Evolutionary conservation across 78 protist species (phyloP).

Genomic region (slime mould (Dictyostelium discoideum)): dicty_2.7 NC_007090.3:4693501-4694000

Average conservation of each 20-base stretch:
- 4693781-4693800: slow-evolving; percentile 71
- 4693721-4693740: slow-evolving; percentile 29
- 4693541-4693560: slow-evolving; percentile 82
- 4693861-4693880: slow-evolving; percentile 72
- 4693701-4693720: slow-evolving; percentile 25
- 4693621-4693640: slow-evolving; percentile 61
- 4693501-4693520: slow-evolving; percentile 66
- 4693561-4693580: slow-evolving; percentile 65
- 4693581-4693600: slow-evolving; percentile 16
- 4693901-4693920: slow-evolving; percentile 89
- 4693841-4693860: slow-evolving; percentile 32
- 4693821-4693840: slow-evolving; percentile 71
- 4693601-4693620: slow-evolving; percentile 32
- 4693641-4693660: slow-evolving; percentile 14
- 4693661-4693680: not conserved
- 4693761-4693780: slow-evolving; percentile 67
- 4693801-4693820: slow-evolving; percentile 50
- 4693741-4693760: slow-evolving; percentile 52
- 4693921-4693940: slow-evolving; percentile 89
- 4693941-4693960: slow-evolving; percentile 13
- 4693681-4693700: slow-evolving; percentile 27
- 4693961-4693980: not conserved
- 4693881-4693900: slow-evolving; percentile 66
- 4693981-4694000: not conserved
- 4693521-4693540: slow-evolving; percentile 25